Base-by-base conservation (phyloP, 495 filamentous ascomycete species). In the Entonaema liquescens region DNA sequence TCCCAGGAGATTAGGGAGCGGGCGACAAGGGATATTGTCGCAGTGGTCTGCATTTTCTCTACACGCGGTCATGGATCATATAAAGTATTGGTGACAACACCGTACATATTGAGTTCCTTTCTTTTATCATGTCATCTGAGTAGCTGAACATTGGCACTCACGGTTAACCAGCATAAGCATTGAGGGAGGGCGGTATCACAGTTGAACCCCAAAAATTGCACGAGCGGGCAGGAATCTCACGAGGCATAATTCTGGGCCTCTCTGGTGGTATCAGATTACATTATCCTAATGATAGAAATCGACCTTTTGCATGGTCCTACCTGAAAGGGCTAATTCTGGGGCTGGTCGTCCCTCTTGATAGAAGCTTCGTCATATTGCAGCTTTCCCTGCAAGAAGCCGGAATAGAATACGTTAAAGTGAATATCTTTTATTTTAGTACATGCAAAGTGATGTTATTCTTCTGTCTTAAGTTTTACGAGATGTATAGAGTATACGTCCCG, bases 31-130 rank as follows among this genome's bases (percentile, higher is more conserved):
- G 47, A 49, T 19, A 31, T 57, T 26, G 23, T 49, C 59, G 61
- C 26, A 15, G 33, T 19, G 53, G 56, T 50, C 35, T 65, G 70
- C 70, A 68, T 73, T 65, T 55, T 28, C 29, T 55, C 49, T 33
- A 54, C 2, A 56, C 70, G 61, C 50, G 59, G 62, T 68, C 61
- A 68, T 61, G 70, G 70, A 72, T 68, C 55, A 59, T 65, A 62
- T 65, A 68, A 68, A 73, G 70, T 68, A 73, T 68, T 62, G 60
- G 70, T 68, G 65, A 56, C 70, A 44, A 68, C 65, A 73, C 70
- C 56, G 55, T 65, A 68, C 65, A 68, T 65, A 68, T 19, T 58
- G 25, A 62, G n/a, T 73, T 70, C 38, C 56, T 25, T 68, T 56
- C 61, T 62, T 36, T 49, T 13, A 29, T 71, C 31, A 35, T 42